Conservation (phyloP, 2,329 filamentous ascomycete genomes). For the Zymoseptoria passerinii region DNA sequence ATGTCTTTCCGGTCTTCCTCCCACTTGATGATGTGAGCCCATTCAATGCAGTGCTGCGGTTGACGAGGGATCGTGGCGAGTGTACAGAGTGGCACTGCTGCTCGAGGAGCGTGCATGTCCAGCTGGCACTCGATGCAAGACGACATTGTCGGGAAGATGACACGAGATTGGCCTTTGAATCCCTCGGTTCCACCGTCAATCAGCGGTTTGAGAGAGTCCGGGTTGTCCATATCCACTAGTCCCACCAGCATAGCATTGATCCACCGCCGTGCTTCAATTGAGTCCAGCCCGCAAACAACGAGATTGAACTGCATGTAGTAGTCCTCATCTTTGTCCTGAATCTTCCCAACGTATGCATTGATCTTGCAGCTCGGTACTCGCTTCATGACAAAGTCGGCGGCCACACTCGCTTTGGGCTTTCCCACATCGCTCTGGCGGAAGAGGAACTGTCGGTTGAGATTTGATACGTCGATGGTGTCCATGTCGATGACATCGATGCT, state of each 20-base stretch:
- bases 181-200: slow-evolving; percentile 97
- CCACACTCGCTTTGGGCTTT: slow-evolving; percentile 86
- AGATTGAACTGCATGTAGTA: slow-evolving; percentile 98
- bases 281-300: slow-evolving; percentile 89
- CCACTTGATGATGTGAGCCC: slow-evolving; percentile 98
- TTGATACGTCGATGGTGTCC: slow-evolving; percentile 98
- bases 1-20: slow-evolving; percentile 64
- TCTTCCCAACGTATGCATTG: slow-evolving; percentile 86
- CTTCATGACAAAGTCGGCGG: slow-evolving; percentile 81
- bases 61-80: slow-evolving; percentile 93
- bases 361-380: slow-evolving; percentile 87
- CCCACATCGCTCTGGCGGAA: slow-evolving; percentile 90
- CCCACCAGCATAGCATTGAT: slow-evolving; percentile 90
- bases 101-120: slow-evolving; percentile 95
- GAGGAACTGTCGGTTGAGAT: slow-evolving; percentile 93
- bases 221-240: slow-evolving; percentile 76
- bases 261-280: slow-evolving; percentile 95
- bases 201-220: slow-evolving; percentile 82
- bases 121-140: slow-evolving; percentile 98
- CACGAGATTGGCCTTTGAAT: slow-evolving; percentile 93
- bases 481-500: slow-evolving; percentile 99
- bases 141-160: slow-evolving; percentile 84
- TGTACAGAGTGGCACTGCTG: slow-evolving; percentile 93
- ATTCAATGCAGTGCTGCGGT: slow-evolving; percentile 96
- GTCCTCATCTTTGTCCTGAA: slow-evolving; percentile 91